These are phyloP conservation scores for Glebionis coronaria DNA, from an alignment of 129 eudicot species.

Conservation along the genomic window DNA sequence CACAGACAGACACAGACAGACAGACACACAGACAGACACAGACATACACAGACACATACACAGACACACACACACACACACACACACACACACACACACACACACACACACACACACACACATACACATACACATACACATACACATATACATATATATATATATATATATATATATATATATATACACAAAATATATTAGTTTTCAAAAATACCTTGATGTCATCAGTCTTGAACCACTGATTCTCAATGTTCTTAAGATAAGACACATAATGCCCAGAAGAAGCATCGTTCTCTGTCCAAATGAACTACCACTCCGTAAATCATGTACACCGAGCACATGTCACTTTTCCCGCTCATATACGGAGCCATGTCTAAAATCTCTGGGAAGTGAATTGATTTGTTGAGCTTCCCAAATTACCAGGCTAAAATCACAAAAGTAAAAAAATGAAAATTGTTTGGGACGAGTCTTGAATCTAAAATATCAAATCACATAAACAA, in stretches of 20 bases:
- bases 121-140: too few species aligned
- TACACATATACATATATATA: too few species aligned
- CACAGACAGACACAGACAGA: too few species aligned
- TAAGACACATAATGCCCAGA: slow-evolving; percentile 92
- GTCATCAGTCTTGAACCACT: slow-evolving; percentile 90
- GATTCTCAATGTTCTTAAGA: slow-evolving; percentile 60
- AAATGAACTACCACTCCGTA: slow-evolving; percentile 96
- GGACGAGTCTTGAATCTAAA: not conserved
- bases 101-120: too few species aligned
- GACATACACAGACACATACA: too few species aligned
- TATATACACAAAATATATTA: not conserved
- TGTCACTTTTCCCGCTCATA: slow-evolving; percentile 75
- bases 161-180: too few species aligned
- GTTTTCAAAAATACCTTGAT: slow-evolving; percentile 47
- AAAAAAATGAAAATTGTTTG: not conserved
- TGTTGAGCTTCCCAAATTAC: slow-evolving; percentile 82
- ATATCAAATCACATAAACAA: not conserved
- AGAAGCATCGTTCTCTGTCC: slow-evolving; percentile 67
- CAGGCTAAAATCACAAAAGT: slow-evolving; percentile 51
- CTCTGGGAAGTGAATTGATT: slow-evolving; percentile 75
- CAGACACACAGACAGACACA: too few species aligned
- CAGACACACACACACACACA: too few species aligned
- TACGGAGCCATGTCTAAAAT: slow-evolving; percentile 75
- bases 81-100: too few species aligned
- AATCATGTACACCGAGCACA: slow-evolving; percentile 64